Base-by-base conservation (phyloP, 78 protist species). In the Polysphondylium violaceum region DNA sequence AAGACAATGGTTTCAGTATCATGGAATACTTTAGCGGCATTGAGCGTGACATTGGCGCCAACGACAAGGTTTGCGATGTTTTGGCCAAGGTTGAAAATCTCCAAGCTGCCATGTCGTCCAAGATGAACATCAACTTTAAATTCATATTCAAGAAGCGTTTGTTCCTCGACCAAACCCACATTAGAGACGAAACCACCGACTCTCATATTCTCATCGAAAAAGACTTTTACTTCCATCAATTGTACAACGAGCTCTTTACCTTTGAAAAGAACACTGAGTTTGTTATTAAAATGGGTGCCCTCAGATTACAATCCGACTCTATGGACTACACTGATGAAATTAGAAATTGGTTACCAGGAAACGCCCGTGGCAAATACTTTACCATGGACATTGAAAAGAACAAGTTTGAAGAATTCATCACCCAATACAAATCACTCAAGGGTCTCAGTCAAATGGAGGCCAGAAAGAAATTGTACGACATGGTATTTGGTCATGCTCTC, bases 351-450 rank as follows among this genome's bases (percentile, higher is more conserved):
- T 44, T 83, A 43, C 91, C 81, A 21, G 91, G 91, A 4, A 53
- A 67, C 33, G 91, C 74, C 16, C 77, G 91, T 69, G 91, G 91
- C 44, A 83, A 83, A 59, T 83, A 83, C 67, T 65, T 55, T 60
- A 83, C 72, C 6, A 31, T 69, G 0, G 91, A 51, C 16, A 58
- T 58, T 21, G 91, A 83, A 40, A 83, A 83, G 79, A 58, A 56
- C 31, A 53, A 74, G 9, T 71, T 83, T 44, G 91, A 83, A 2
- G 81, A 83, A 12, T 83, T 83, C 31, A 43, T 83, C 35, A 35
- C 14, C 25, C 47, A 55, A 55, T 83, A 83, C 25, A 58, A 65
- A 51, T 43, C 77, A 47, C 64, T 44, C 16, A 83, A 69, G 29
- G 91, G 91, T 43, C 1, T 33, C 11, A n/a, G 58, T 11, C 60